A percentile compares a stretch with the other conserved stretches of the same genome.
phyloP scores from a whole-genome alignment of 2,329 filamentous ascomycete genomes.

The Colletotrichum sp. region DNA sequence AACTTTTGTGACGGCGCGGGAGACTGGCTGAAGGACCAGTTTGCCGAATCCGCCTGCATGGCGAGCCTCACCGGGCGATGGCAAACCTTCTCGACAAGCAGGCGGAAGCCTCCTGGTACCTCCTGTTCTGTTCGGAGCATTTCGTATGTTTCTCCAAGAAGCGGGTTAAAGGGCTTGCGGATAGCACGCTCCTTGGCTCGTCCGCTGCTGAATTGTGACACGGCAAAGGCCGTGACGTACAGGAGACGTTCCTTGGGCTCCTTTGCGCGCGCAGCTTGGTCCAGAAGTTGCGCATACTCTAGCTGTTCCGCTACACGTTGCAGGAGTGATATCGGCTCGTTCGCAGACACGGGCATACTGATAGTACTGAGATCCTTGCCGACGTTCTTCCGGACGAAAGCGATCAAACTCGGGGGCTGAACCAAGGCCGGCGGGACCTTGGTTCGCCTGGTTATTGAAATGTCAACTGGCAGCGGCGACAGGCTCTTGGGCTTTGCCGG shows the following conservation, averaged over 20 bases:
- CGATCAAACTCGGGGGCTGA: constrained; percentile 87
- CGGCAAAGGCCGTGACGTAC: constrained; percentile 87
- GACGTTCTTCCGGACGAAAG: constrained; percentile 95
- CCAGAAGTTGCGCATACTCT: constrained; percentile 87
- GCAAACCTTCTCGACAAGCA: constrained; percentile 94
- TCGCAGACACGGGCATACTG: constrained; percentile 95
- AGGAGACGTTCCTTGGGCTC: constrained; percentile 74
- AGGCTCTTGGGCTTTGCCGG: constrained; percentile 79
- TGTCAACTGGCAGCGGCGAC: constrained; percentile 75
- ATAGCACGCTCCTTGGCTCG: constrained; percentile 90
- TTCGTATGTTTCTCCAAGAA: constrained; percentile 95
- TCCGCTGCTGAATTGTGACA: constrained; percentile 82
- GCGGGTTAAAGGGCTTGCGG: constrained; percentile 96
- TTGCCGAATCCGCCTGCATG: constrained; percentile 85
- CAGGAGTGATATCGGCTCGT: constrained; percentile 87
- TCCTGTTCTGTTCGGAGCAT: constrained; percentile 84
- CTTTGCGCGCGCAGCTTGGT: constrained; percentile 71
- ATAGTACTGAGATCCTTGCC: constrained; percentile 97
- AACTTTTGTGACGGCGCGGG: constrained; percentile 94
- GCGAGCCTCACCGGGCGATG: constrained; percentile 93
- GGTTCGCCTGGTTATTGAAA: constrained; percentile 68
- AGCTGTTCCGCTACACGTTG: constrained; percentile 90
- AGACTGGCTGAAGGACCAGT: constrained; percentile 88
- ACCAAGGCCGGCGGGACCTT: constrained; percentile 78
- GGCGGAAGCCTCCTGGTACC: constrained; percentile 75